These are phyloP conservation scores for Mikania micrantha DNA, from an alignment of 129 eudicot species.

Conservation along the genomic window DNA sequence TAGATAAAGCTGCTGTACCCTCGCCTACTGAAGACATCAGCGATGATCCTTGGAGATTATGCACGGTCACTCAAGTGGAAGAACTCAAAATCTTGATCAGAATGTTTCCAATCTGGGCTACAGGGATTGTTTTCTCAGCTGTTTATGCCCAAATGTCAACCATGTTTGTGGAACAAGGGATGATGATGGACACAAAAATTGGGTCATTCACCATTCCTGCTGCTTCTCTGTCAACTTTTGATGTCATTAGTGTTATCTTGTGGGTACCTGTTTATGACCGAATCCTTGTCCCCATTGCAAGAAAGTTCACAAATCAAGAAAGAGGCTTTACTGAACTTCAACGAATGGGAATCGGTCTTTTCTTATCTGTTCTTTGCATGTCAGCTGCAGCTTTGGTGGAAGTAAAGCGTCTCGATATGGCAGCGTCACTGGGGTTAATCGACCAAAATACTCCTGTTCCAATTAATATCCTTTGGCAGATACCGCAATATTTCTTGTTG, in stretches of 20 bases:
- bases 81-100: conserved; percentile 78
- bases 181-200: conserved; percentile 63
- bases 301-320: conserved; percentile 57
- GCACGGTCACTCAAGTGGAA: conserved; percentile 89
- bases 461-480: conserved; percentile 67
- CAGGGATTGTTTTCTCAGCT: conserved; percentile 68
- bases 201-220: conserved; percentile 74
- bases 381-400: conserved; percentile 90
- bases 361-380: conserved; percentile 72
- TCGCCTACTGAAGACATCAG: conserved; percentile 37
- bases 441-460: conserved; percentile 52
- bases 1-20: conserved; percentile 74
- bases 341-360: conserved; percentile 86
- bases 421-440: conserved; percentile 43
- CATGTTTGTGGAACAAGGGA: conserved; percentile 84
- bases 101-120: conserved; percentile 93
- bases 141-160: conserved; percentile 87
- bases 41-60: conserved; percentile 67
- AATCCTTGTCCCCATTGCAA: conserved; percentile 66
- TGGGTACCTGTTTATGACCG: conserved; percentile 83
- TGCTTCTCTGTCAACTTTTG: conserved; percentile 67
- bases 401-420: conserved; percentile 47
- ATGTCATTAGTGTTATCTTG: conserved; percentile 60
- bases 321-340: conserved; percentile 74
- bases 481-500: conserved; percentile 70